Evolutionary conservation across 345 rosid genomes (phyloP).

Genomic region (Turritis glabra): DNA sequence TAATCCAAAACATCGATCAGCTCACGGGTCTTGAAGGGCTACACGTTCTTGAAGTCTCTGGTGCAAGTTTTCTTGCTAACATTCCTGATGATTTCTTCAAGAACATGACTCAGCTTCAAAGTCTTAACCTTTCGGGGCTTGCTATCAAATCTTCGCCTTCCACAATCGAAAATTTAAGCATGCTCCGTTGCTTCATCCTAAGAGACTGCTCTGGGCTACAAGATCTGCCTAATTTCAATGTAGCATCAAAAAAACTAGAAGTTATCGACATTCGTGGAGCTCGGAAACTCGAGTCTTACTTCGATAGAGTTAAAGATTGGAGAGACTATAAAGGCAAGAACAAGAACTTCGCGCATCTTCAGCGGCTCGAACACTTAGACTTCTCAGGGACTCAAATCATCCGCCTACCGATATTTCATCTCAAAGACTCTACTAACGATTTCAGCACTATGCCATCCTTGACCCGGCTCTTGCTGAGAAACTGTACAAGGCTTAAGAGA

Average conservation of each 20-base stretch:
- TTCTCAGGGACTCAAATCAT: constrained; percentile 44
- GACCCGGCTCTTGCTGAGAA: constrained; percentile 25
- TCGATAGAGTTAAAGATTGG: constrained; percentile 32
- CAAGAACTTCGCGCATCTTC: constrained; percentile 41
- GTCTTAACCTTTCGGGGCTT: constrained; percentile 51
- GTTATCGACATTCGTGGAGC: constrained; percentile 55
- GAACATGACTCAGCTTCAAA: constrained; percentile 36
- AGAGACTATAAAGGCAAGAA: constrained; percentile 32
- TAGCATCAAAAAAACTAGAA: constrained; percentile 37
- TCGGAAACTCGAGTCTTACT: constrained; percentile 29
- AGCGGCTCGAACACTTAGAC: constrained; percentile 44
- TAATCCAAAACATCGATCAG: constrained; percentile 17
- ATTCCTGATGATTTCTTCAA: constrained; percentile 42
- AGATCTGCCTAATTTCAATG: constrained; percentile 42
- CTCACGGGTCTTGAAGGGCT: constrained; percentile 30
- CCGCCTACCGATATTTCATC: constrained; percentile 46
- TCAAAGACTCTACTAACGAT: not conserved
- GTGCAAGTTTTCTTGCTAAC: constrained; percentile 30
- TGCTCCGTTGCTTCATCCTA: constrained; percentile 50
- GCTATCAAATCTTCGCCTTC: constrained; percentile 39
- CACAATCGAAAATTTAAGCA: constrained; percentile 24
- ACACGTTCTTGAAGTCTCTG: constrained; percentile 59
- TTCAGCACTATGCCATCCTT: constrained; percentile 18
- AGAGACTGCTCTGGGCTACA: constrained; percentile 41
- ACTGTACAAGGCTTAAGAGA: constrained; percentile 32